Evolutionary conservation across 1,139 yeast genomes (phyloP), one percentile per base, ranked within the genome.

Genomic region (Lizanozyma gosingica): DNA sequence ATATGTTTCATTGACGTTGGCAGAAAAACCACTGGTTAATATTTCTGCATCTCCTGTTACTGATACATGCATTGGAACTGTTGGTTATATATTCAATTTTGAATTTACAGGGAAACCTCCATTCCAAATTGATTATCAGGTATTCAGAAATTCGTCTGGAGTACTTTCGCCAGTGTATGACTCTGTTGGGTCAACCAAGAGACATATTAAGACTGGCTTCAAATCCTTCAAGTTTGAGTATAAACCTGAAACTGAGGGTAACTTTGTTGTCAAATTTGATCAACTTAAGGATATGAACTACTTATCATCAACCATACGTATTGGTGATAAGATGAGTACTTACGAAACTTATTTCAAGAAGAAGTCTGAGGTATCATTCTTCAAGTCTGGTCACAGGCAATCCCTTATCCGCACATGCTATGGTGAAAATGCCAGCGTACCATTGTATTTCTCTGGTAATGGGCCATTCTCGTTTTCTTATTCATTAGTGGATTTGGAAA

Each of bases 1-100:
- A 43, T 32, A 40, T 15, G 49, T 65, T 2, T 35, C 27, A 1
- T 41, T 69, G 2, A 45, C 43, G 14, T 44, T 55, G 2, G 72
- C 71, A 1, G 47, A 59, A 0, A 67, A 65, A 14, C 92, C 92
- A 2, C 59, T 55, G 43, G 71, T 79, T 49, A 65, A 56, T 40
- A 78, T 83, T 4, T 47, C 55, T 3, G 75, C 85, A 1, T 64
- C 67, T 2, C 80, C 88, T 2, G 77, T 90, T 2, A 67, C 78
- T 33, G 97, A 92, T 53, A 78, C 83, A 43, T 92, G 99, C 63
- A 84, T 94, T 32, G 98, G 98, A 1, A 86, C 90, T 40, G 80
- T 87, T 8, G 98, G 97, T 0, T 76, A 71, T 49, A 64, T 66
- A 17, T 78, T 87, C 43, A 74, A 75, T 37, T 88, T 90, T 47